Percentiles rank a stretch among this genome's conserved stretches.
Evolutionary conservation across 2,329 filamentous ascomycete species (phyloP).

Genomic region (Hirsutella thompsonii): DNA sequence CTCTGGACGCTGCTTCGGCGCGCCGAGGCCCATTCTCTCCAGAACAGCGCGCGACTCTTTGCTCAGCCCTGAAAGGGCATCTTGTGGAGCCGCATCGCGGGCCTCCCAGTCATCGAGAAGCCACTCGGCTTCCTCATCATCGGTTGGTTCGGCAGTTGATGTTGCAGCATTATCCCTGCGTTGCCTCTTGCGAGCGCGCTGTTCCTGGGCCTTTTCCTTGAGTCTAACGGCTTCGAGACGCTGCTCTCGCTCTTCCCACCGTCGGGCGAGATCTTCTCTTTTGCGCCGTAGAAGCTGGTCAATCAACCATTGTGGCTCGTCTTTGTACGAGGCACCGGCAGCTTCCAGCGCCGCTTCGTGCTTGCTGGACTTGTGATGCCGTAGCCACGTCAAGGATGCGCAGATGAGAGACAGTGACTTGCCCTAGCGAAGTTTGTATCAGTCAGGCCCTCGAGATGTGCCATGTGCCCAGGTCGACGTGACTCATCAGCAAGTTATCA

Average conservation of each 20-base stretch:
- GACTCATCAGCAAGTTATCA: too few species aligned
- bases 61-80: conserved; percentile 46
- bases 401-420: conserved; percentile 91
- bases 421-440: conserved; percentile 34
- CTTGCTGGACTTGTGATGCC: conserved; percentile 55
- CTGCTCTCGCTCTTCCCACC: conserved; percentile 62
- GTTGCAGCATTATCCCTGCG: conserved; percentile 24
- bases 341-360: conserved; percentile 39
- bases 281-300: conserved; percentile 62
- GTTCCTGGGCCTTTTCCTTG: conserved; percentile 45
- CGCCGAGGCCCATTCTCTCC: conserved; percentile 45
- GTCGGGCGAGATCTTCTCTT: conserved; percentile 49
- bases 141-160: conserved; percentile 7
- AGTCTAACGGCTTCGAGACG: conserved; percentile 53
- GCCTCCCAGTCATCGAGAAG: conserved; percentile 60
- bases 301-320: conserved; percentile 76
- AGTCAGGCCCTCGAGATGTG: not conserved
- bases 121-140: conserved; percentile 56
- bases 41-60: conserved; percentile 65
- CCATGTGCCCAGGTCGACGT: too few species aligned
- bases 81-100: conserved; percentile 15
- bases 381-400: conserved; percentile 80
- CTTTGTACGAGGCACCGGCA: conserved; percentile 33
- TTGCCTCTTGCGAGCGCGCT: conserved; percentile 32
- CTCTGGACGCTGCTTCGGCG: conserved; percentile 19